These are phyloP conservation scores for Xerocomellus chrysenteron DNA, from an alignment of 768 basidiomycete genomes.

Conservation along the genomic window DNA sequence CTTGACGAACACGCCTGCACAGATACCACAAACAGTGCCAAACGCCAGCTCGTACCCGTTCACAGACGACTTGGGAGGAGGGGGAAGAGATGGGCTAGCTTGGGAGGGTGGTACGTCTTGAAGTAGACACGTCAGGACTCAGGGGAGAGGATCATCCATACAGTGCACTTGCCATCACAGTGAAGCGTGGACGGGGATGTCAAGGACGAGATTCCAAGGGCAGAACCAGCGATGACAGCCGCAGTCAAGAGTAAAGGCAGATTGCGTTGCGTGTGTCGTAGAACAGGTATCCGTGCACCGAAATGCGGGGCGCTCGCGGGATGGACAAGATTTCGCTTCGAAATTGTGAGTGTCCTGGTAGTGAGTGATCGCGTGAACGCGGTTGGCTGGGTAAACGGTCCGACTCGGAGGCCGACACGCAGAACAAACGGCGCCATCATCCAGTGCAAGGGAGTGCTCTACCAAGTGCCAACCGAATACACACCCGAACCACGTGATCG, in stretches of 20 bases:
- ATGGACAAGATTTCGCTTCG: constrained; percentile 3
- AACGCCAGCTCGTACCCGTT: constrained; percentile 81
- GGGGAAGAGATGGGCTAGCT: constrained; percentile 22
- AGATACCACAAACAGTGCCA: constrained; percentile 85
- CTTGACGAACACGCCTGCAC: constrained; percentile 91
- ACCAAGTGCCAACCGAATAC: background rate
- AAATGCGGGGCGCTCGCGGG: background rate
- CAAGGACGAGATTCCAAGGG: constrained; percentile 44
- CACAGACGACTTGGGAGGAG: constrained; percentile 71
- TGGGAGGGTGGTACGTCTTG: constrained; percentile 11
- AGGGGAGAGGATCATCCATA: background rate
- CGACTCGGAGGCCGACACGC: constrained; percentile 17
- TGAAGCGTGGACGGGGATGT: constrained; percentile 36
- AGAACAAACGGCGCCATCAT: constrained; percentile 15
- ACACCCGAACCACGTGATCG: constrained; percentile 13
- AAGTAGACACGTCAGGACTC: constrained; percentile 5
- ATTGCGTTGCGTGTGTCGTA: constrained; percentile 5
- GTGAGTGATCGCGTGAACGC: background rate
- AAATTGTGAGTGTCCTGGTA: background rate
- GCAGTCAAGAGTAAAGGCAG: constrained; percentile 26
- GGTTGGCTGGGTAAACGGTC: constrained; percentile 4
- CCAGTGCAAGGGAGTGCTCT: background rate
- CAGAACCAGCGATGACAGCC: constrained; percentile 40
- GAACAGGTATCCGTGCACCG: background rate
- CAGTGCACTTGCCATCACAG: constrained; percentile 50